Evolutionary conservation across 345 rosid genomes (phyloP), one percentile per base, ranked within the genome.

Genomic region (Aurinia saxatilis): DNA sequence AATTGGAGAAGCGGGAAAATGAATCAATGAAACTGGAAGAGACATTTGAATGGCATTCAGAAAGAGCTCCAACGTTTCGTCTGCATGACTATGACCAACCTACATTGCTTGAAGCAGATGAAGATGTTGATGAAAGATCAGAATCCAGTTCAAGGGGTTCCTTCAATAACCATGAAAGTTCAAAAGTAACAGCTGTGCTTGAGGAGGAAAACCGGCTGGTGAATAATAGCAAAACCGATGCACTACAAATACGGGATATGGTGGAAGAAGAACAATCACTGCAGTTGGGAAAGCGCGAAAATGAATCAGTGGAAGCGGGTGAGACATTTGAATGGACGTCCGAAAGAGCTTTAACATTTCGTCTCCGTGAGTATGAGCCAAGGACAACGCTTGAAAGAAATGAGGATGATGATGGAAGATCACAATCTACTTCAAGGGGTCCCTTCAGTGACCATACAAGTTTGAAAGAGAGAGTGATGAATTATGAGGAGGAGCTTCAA

Each of bases 291-390:
- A 33, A 63, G 17, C 6, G 12, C 5, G 29, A 14, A 25, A 63
- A 56, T 9, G 47, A 49, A 41, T 16, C 51, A 50, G 25, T 17
- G 47, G 35, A 63, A 64, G 0, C 25, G 38, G 34, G 48, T 10
- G 65, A 63, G 50, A 63, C 47, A 49, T 70, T 63, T 48, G 40
- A 33, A 29, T 64, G 65, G 54, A 63, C 14, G n/a, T 50, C 65
- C 16, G 65, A 33, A 34, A 71, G 48, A 71, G 21, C 53, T 50
- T 57, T 50, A 50, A 50, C 75, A 6, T 70, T 70, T 31, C 51
- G 63, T 47, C 51, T 1, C 31, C 57, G 3, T 35, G 45, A 17
- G 5, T 10, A 42, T 56, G 70, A 71, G 60, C 42, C 7, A 31
- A 54, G 34, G 46, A 71, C 34, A 17, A 34, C 27, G 34, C 48